Evolutionary conservation across 1,139 yeast genomes (phyloP).

Genomic region (Debaryomyces sp.): DNA sequence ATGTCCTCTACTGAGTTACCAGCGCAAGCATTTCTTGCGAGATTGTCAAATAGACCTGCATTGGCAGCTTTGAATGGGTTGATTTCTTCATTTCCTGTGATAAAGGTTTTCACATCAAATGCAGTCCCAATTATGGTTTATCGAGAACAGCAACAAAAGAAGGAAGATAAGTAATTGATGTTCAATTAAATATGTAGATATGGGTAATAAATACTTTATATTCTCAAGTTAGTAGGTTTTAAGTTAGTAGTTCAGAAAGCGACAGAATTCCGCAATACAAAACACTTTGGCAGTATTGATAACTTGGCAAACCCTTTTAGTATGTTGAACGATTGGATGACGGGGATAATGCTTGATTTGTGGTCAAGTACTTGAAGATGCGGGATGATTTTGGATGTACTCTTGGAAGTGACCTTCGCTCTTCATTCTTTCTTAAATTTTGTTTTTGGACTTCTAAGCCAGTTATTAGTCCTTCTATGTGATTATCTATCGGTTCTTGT

Average conservation of each 20-base stretch:
- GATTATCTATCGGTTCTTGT: neutral
- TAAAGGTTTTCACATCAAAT: slow-evolving; percentile 59
- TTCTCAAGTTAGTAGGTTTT: neutral
- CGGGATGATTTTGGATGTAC: slow-evolving; percentile 14
- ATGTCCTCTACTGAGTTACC: slow-evolving; percentile 33
- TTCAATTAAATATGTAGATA: slow-evolving; percentile 3
- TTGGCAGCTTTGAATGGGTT: slow-evolving; percentile 62
- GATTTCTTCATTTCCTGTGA: slow-evolving; percentile 60
- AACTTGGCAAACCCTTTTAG: neutral
- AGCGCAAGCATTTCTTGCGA: slow-evolving; percentile 47
- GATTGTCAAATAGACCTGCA: slow-evolving; percentile 55
- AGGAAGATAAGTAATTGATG: slow-evolving; percentile 5
- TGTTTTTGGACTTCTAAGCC: neutral
- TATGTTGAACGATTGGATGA: slow-evolving; percentile 1
- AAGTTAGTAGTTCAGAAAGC: slow-evolving; percentile 7
- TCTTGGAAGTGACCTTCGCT: neutral
- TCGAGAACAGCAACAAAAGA: slow-evolving; percentile 24
- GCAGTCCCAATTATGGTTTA: slow-evolving; percentile 58
- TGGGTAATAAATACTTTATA: slow-evolving; percentile 1
- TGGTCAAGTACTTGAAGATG: slow-evolving; percentile 11
- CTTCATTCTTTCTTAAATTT: neutral
- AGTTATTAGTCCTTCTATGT: neutral
- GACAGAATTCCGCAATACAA: neutral
- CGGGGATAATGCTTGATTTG: neutral
- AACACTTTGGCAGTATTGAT: no score